A percentile compares a stretch with the other conserved stretches of the same genome.
phyloP scores from a whole-genome alignment of 371 early-diverging fungal genomes.

The Rhizomucor pusillus region DNA sequence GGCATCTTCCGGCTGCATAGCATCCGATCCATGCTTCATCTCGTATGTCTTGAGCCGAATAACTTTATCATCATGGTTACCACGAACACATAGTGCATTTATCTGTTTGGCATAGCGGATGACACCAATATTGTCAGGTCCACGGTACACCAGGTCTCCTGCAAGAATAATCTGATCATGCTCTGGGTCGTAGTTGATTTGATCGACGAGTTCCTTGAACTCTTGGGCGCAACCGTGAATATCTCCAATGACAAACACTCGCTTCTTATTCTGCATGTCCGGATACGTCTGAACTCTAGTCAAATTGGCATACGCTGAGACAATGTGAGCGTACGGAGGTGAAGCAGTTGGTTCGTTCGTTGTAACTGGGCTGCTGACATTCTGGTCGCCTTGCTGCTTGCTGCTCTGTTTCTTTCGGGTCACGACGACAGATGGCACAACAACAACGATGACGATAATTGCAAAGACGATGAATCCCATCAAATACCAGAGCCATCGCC shows the following conservation, averaged over 20 bases:
- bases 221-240: constrained; percentile 66
- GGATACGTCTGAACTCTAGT: constrained; percentile 22
- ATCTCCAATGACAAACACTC: constrained; percentile 70
- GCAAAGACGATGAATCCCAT: constrained; percentile 16
- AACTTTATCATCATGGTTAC: constrained; percentile 79
- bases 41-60: constrained; percentile 59
- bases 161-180: constrained; percentile 63
- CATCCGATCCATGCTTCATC: constrained; percentile 20
- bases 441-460: constrained; percentile 29
- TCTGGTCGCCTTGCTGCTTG: not conserved
- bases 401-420: constrained; percentile 18
- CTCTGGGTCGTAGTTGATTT: constrained; percentile 35
- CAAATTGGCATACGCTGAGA: constrained; percentile 43
- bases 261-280: constrained; percentile 23
- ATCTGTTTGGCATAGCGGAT: constrained; percentile 50
- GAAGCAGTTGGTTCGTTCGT: not conserved
- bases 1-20: constrained; percentile 21
- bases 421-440: constrained; percentile 35
- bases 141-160: constrained; percentile 71
- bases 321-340: constrained; percentile 16
- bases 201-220: constrained; percentile 45
- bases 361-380: constrained; percentile 2
- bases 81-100: constrained; percentile 63
- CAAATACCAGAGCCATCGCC: constrained; percentile 16
- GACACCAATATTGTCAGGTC: constrained; percentile 66